Evolutionary conservation across 2,329 filamentous ascomycete genomes (phyloP).

Genomic region (Pseudogymnoascus sp.): DNA sequence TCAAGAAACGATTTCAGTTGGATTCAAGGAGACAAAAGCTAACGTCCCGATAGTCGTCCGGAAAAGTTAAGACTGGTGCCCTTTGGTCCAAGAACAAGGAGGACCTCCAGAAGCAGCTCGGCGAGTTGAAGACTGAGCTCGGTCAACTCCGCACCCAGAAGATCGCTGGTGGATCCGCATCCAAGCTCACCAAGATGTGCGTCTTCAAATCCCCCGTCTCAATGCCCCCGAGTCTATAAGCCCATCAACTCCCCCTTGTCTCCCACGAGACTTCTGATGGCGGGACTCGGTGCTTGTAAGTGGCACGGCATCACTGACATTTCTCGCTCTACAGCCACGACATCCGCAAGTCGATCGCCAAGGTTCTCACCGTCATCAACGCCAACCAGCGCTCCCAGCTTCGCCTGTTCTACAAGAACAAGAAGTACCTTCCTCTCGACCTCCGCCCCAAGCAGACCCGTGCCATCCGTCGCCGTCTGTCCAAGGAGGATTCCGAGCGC

Average conservation of each 20-base stretch:
- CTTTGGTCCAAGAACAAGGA: constrained; percentile 99
- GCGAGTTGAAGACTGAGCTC: constrained; percentile 92
- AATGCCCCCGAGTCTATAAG: constrained; percentile 12
- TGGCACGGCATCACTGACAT: constrained; percentile 13
- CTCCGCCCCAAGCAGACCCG: constrained; percentile 98
- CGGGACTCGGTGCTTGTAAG: constrained; percentile 7
- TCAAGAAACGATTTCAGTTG: not conserved
- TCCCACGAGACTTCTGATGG: not conserved
- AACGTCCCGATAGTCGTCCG: constrained; percentile 42
- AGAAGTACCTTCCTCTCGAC: constrained; percentile 98
- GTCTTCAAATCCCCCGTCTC: constrained; percentile 29
- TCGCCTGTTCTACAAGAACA: constrained; percentile 98
- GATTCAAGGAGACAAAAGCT: constrained; percentile 16
- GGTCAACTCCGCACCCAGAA: constrained; percentile 97
- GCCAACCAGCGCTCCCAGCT: constrained; percentile 97
- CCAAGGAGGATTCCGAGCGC: constrained; percentile 77
- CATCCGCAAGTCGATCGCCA: constrained; percentile 98
- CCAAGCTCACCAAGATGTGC: constrained; percentile 98
- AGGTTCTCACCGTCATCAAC: constrained; percentile 99
- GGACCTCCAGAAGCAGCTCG: constrained; percentile 90
- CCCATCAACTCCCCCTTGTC: not conserved
- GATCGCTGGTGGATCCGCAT: constrained; percentile 83
- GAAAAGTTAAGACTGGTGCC: constrained; percentile 86
- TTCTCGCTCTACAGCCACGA: constrained; percentile 62
- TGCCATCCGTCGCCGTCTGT: constrained; percentile 91